A percentile compares a stretch with the other conserved stretches of the same genome.
These are phyloP conservation scores for Santalum album DNA, from an alignment of 164 flowering plant genomes.

Conservation along the genomic window DNA sequence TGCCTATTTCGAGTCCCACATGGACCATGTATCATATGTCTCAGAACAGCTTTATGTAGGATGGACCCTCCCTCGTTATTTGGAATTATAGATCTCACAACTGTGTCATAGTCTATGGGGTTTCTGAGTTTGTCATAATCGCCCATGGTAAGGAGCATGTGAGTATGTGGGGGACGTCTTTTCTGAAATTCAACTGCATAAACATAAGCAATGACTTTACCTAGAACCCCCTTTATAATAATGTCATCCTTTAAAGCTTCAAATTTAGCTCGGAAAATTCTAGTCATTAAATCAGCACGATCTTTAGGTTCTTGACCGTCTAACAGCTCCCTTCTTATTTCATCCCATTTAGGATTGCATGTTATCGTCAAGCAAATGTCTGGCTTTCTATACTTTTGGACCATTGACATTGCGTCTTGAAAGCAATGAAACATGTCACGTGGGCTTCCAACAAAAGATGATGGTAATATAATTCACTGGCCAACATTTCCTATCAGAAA, in stretches of 20 bases:
- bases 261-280: too few relatives aligned
- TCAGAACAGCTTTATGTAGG: constrained; percentile 1
- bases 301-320: too few relatives aligned
- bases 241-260: constrained; percentile 5
- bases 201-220: constrained; percentile 4
- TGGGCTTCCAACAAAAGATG: too few relatives aligned
- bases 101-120: constrained; percentile 4
- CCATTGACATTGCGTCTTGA: too few relatives aligned
- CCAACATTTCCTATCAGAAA: too few relatives aligned
- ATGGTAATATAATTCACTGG: too few relatives aligned
- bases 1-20: constrained; percentile 5
- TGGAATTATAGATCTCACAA: constrained; percentile 10
- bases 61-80: not conserved
- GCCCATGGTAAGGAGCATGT: constrained; percentile 11
- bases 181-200: constrained; percentile 20
- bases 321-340: too few relatives aligned
- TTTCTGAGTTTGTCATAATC: not conserved
- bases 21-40: constrained; percentile 21
- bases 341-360: too few relatives aligned
- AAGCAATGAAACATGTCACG: too few relatives aligned
- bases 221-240: constrained; percentile 7
- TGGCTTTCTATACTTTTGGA: too few relatives aligned
- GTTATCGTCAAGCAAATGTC: too few relatives aligned
- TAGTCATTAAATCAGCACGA: too few relatives aligned
- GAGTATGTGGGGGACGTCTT: constrained; percentile 15